Percentiles rank a stretch among this genome's conserved stretches.
Conservation (phyloP, 192 early-diverging fungal species). For the Coemansia sp. region DNA sequence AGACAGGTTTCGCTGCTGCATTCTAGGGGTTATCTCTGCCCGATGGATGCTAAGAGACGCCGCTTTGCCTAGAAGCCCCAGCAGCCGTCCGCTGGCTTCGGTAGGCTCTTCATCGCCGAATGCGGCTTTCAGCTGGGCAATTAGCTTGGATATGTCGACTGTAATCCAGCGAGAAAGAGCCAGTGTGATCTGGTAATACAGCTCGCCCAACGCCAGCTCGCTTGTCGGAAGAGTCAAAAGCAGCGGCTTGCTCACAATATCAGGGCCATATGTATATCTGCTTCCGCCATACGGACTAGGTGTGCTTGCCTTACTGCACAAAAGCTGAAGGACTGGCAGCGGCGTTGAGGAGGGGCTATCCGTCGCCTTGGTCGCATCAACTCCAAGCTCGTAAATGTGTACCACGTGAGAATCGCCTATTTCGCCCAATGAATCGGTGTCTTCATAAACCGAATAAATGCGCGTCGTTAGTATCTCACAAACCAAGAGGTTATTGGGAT, state of each 20-base stretch:
- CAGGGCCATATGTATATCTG: conserved; percentile 30
- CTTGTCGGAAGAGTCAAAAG: conserved; percentile 26
- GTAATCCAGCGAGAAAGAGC: conserved; percentile 40
- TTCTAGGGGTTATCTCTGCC: conserved; percentile 9
- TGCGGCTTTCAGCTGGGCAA: conserved; percentile 20
- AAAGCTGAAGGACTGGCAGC: conserved; percentile 27
- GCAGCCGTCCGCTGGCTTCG: conserved; percentile 20
- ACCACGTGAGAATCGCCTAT: conserved; percentile 29
- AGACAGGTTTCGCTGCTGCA: conserved; percentile 35
- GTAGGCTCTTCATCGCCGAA: background rate
- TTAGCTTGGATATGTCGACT: conserved; percentile 31
- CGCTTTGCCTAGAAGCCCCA: conserved; percentile 38
- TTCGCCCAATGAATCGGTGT: conserved; percentile 31
- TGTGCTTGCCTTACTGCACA: conserved; percentile 20
- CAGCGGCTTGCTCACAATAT: conserved; percentile 41
- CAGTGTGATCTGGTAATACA: conserved; percentile 34
- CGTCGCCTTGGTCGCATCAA: conserved; percentile 15
- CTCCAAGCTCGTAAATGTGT: conserved; percentile 43
- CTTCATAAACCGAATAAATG: conserved; percentile 35
- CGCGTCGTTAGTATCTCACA: conserved; percentile 29
- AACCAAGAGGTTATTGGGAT: conserved; percentile 23
- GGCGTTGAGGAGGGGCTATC: conserved; percentile 16
- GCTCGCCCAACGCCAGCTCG: conserved; percentile 30
- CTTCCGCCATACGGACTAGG: conserved; percentile 24
- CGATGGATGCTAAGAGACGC: conserved; percentile 38